Conservation (phyloP, 1,284 basidiomycete species). For the Stereum hirsutum region DNA sequence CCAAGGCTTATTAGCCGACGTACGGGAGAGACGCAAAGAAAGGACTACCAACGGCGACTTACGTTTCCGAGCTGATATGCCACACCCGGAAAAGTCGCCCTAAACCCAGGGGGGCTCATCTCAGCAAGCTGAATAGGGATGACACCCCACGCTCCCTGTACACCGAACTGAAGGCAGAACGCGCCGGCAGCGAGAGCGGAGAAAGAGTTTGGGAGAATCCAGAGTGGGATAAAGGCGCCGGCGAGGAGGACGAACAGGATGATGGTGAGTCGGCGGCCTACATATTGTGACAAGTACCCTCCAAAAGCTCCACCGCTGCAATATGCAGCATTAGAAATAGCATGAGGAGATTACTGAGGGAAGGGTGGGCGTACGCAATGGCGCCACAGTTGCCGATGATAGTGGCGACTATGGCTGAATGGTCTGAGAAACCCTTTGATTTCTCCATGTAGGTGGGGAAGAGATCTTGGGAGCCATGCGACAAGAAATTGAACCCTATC, state of each 20-base stretch:
- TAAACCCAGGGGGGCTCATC: constrained; percentile 87
- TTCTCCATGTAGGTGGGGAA: constrained; percentile 74
- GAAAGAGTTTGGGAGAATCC: constrained; percentile 75
- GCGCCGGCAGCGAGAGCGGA: constrained; percentile 63
- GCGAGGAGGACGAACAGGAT: constrained; percentile 51
- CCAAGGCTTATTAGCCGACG: constrained; percentile 11
- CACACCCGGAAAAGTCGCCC: constrained; percentile 88
- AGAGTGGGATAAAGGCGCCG: constrained; percentile 72
- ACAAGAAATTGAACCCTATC: constrained; percentile 88
- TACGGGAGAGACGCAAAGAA: neutral
- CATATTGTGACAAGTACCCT: constrained; percentile 75
- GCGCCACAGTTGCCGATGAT: constrained; percentile 75
- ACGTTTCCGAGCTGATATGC: constrained; percentile 83
- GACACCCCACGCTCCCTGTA: constrained; percentile 80
- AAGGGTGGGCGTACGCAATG: too few relatives aligned
- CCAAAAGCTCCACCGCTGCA: constrained; percentile 78
- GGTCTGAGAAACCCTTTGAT: constrained; percentile 47
- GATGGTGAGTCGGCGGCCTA: constrained; percentile 85
- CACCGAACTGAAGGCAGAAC: constrained; percentile 81
- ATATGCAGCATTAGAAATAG: too few relatives aligned
- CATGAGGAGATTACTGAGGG: too few relatives aligned
- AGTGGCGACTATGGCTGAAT: constrained; percentile 74
- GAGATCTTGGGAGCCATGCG: constrained; percentile 74
- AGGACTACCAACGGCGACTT: constrained; percentile 12
- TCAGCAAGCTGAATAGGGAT: constrained; percentile 87